Conservation (phyloP, 2,329 filamentous ascomycete species). For the Aspergillus ochraceus region DNA sequence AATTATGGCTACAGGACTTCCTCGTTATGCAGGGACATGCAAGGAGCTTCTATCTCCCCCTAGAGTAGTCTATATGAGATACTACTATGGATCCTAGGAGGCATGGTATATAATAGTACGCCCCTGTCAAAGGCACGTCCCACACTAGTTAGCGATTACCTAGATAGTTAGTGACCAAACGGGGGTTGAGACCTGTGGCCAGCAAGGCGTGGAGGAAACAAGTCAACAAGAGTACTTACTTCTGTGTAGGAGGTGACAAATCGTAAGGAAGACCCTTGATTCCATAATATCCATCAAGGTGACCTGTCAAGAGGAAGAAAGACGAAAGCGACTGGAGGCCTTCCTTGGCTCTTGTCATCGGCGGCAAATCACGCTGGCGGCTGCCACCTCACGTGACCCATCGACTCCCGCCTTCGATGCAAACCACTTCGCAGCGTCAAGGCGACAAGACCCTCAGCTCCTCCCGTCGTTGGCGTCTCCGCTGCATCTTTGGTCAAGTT, state of each 20-base stretch:
- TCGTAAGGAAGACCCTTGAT: no score
- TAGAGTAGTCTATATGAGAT: neutral
- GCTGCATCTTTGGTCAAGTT: conserved; percentile 4
- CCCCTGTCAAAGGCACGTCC: neutral
- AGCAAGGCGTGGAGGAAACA: no score
- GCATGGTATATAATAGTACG: neutral
- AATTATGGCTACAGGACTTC: neutral
- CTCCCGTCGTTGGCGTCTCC: conserved; percentile 21
- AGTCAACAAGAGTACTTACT: no score
- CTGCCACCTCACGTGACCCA: conserved; percentile 31
- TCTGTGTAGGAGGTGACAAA: no score
- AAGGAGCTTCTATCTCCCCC: neutral
- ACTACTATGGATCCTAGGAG: neutral
- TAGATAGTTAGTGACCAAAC: neutral
- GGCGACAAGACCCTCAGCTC: conserved; percentile 29
- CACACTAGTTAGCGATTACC: neutral
- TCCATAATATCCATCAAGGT: no score
- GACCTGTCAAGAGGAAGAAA: neutral
- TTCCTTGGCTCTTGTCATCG: conserved; percentile 23
- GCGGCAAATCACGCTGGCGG: conserved; percentile 28
- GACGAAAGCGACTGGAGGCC: conserved; percentile 5
- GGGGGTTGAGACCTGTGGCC: neutral
- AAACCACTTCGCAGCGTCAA: conserved; percentile 36
- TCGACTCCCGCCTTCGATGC: conserved; percentile 42
- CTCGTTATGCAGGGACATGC: neutral